Conservation (phyloP, 208 protist genomes). For the Acanthamoeba royreba region DNA sequence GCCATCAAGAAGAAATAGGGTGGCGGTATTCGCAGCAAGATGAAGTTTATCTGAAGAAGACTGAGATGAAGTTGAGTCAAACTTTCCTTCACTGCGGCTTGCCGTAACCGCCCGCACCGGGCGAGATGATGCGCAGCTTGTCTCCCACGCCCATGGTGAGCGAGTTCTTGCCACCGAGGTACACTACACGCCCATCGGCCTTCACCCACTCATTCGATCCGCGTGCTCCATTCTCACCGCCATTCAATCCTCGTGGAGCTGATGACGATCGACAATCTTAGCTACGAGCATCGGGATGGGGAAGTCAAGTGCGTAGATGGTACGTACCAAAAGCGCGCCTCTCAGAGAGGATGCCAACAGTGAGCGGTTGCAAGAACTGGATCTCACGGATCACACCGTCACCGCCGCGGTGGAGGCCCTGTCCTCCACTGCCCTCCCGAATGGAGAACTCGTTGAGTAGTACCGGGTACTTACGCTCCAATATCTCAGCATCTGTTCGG, state of each 20-base stretch:
- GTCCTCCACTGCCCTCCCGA: constrained; percentile 84
- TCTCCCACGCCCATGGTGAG: constrained; percentile 68
- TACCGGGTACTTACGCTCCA: constrained; percentile 92
- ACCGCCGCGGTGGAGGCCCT: constrained; percentile 82
- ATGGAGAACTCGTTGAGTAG: constrained; percentile 86
- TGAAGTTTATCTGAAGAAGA: no score
- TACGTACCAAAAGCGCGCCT: constrained; percentile 78
- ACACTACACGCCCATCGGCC: constrained; percentile 55
- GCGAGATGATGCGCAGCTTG: constrained; percentile 73
- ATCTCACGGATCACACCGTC: constrained; percentile 91
- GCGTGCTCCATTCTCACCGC: constrained; percentile 79
- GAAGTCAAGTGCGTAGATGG: background rate
- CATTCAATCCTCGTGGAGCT: constrained; percentile 83
- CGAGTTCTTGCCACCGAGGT: constrained; percentile 76
- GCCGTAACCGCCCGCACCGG: constrained; percentile 85
- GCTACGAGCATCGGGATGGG: no score
- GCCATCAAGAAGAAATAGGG: no score
- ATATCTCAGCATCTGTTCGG: constrained; percentile 82
- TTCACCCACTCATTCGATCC: constrained; percentile 70
- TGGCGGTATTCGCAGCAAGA: no score
- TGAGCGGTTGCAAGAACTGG: constrained; percentile 79
- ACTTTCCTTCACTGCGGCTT: no score
- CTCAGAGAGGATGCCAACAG: constrained; percentile 90
- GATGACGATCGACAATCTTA: no score
- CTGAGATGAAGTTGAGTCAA: no score